phyloP scores from a whole-genome alignment of 345 rosid species.

The Ceriops tagal region DNA sequence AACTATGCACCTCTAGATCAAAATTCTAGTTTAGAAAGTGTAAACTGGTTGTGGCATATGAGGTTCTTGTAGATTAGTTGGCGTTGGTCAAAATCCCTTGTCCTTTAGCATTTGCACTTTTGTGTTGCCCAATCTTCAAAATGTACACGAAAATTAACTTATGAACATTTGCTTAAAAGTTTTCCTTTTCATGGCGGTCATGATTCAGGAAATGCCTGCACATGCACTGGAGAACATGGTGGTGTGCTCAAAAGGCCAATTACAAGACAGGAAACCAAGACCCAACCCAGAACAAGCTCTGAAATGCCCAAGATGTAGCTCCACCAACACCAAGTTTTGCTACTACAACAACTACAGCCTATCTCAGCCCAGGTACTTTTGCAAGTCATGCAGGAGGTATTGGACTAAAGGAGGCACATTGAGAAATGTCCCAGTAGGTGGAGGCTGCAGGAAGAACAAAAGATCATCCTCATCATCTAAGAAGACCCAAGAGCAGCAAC shows the following conservation, averaged over 20 bases:
- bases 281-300: slow-evolving; percentile 61
- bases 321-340: slow-evolving; percentile 82
- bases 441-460: slow-evolving; percentile 76
- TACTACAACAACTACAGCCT: slow-evolving; percentile 91
- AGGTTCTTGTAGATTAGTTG: too few species aligned
- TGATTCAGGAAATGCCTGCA: background rate
- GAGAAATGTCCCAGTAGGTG: slow-evolving; percentile 80
- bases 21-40: too few species aligned
- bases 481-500: slow-evolving; percentile 43
- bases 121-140: too few species aligned
- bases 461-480: slow-evolving; percentile 48
- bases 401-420: slow-evolving; percentile 90
- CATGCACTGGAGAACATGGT: slow-evolving; percentile 57
- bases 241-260: slow-evolving; percentile 51
- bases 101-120: too few species aligned
- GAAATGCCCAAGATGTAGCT: slow-evolving; percentile 73
- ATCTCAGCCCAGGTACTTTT: slow-evolving; percentile 78
- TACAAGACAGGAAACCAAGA: slow-evolving; percentile 57
- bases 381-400: slow-evolving; percentile 80
- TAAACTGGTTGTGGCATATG: too few species aligned
- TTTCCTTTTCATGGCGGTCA: background rate
- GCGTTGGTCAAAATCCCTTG: too few species aligned
- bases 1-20: too few species aligned
- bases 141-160: too few species aligned
- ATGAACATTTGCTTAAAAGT: background rate